Percentiles rank a stretch among this genome's conserved stretches.
Conservation (phyloP, 768 basidiomycete species). For the Pisolithus sp. region DNA sequence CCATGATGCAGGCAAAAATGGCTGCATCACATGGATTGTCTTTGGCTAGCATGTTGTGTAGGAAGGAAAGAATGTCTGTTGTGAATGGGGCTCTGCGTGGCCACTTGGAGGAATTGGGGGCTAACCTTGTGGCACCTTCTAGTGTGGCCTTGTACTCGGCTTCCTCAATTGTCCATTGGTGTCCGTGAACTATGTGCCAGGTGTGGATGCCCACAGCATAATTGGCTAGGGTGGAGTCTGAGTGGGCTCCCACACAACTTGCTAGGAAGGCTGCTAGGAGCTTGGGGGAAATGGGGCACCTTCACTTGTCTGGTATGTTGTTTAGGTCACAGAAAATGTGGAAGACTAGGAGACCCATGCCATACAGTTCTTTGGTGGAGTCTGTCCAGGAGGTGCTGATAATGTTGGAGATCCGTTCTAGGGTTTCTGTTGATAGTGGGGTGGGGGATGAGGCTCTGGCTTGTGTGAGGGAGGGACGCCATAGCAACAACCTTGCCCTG, state of each 20-base stretch:
- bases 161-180: slow-evolving; percentile 38
- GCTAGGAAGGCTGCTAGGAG: slow-evolving; percentile 29
- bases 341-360: slow-evolving; percentile 31
- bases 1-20: neutral
- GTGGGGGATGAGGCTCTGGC: neutral
- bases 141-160: slow-evolving; percentile 11
- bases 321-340: slow-evolving; percentile 36
- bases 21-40: slow-evolving; percentile 23
- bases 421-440: neutral
- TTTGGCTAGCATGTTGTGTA: slow-evolving; percentile 1
- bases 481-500: no score
- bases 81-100: slow-evolving; percentile 10
- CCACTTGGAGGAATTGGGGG: slow-evolving; percentile 4
- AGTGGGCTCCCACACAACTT: slow-evolving; percentile 25
- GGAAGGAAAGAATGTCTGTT: neutral
- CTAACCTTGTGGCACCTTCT: neutral
- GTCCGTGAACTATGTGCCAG: slow-evolving; percentile 31
- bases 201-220: slow-evolving; percentile 35
- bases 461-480: no score
- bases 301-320: slow-evolving; percentile 24
- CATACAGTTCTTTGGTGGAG: slow-evolving; percentile 31
- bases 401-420: slow-evolving; percentile 18
- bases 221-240: slow-evolving; percentile 29
- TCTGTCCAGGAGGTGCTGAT: slow-evolving; percentile 23
- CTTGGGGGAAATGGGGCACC: slow-evolving; percentile 22